Base-by-base conservation (phyloP, 2,329 filamentous ascomycete genomes). In the Aspergillus sp. region DNA sequence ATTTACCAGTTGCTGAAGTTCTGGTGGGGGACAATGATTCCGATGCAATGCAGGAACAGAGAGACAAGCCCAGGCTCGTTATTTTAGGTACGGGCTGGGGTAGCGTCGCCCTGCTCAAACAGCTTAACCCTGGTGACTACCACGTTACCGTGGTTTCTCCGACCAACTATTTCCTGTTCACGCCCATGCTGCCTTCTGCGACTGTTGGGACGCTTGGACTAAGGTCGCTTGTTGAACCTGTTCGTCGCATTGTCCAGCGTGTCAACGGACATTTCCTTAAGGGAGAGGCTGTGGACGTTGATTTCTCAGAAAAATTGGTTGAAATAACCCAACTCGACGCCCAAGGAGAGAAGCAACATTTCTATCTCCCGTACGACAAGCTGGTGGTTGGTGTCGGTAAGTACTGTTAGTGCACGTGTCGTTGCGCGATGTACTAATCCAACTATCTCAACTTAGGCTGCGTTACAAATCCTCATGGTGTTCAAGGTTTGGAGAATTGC, bases 351-450 rank as follows among this genome's bases (percentile, higher is more conserved):
- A 86, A 89, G 66, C 81, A 86, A 55, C 82, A 86, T 41, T 99
- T 98, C 77, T 99, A 99, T 71, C 83, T 99, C 1, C 95, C 95
- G 0, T 99, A 99, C 71, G 96, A 99, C 73, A 99, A 99, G 78
- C 82, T 99, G 47, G 89, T 99, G 26, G 82, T 99, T 66, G 93
- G 88, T 24, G 93, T 98, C 57, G 93, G 81, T 82, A 74, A 56
- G 79, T 71, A 17, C 22, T 17, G 8, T 2, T n/a, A 55, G 3
- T 30, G 15, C 22, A 24, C 13, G 26, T 30, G 20, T 15, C 12
- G 32, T 32, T 24, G 36, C 11, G 18, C 26, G 22, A 17, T 30
- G 17, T 47, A 43, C 53, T 56, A 58, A 65, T 15, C 22, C 48
- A 56, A 44, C 6, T 26, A 32, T 41, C 4, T 55, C 42, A 51